Percentiles rank a stretch among this genome's conserved stretches.
Conservation (phyloP, 176 grass and related monocot genomes). For the Oryza rufipogon region DNA sequence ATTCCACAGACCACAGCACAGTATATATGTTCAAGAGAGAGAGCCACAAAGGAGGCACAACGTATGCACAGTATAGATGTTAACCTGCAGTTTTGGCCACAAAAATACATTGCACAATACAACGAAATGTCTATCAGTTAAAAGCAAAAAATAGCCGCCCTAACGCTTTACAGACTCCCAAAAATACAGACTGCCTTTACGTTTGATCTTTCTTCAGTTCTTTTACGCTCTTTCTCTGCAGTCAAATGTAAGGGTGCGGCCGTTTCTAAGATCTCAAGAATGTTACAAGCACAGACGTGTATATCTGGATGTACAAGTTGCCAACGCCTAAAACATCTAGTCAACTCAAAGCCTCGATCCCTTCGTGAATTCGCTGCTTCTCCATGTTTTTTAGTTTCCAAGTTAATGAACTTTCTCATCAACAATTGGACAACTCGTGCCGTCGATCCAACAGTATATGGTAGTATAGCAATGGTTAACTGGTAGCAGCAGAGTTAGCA, state of each 20-base stretch:
- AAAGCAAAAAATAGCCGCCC: not conserved
- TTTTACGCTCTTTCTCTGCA: not conserved
- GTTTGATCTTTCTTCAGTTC: not conserved
- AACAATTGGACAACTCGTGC: not conserved
- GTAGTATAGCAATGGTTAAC: not conserved
- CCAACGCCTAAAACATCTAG: slow-evolving; percentile 13
- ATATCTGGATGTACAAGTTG: slow-evolving; percentile 41
- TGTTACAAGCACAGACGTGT: not conserved
- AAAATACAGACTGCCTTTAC: not conserved
- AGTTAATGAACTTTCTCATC: slow-evolving; percentile 15
- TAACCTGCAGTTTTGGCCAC: not conserved
- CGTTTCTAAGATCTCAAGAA: slow-evolving; percentile 1
- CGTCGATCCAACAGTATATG: not conserved
- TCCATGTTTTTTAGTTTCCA: not conserved
- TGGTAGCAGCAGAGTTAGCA: slow-evolving; percentile 2
- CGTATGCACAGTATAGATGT: not conserved
- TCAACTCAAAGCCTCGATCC: slow-evolving; percentile 18
- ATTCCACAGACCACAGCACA: too few relatives aligned
- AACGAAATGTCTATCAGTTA: not conserved
- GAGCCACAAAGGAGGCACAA: not conserved
- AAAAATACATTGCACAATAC: not conserved
- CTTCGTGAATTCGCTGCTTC: not conserved
- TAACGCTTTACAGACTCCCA: slow-evolving; percentile 15
- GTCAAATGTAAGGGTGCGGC: not conserved
- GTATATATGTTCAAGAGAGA: too few relatives aligned